phyloP scores from a whole-genome alignment of 768 basidiomycete species.

The Auricularia sp. region DNA sequence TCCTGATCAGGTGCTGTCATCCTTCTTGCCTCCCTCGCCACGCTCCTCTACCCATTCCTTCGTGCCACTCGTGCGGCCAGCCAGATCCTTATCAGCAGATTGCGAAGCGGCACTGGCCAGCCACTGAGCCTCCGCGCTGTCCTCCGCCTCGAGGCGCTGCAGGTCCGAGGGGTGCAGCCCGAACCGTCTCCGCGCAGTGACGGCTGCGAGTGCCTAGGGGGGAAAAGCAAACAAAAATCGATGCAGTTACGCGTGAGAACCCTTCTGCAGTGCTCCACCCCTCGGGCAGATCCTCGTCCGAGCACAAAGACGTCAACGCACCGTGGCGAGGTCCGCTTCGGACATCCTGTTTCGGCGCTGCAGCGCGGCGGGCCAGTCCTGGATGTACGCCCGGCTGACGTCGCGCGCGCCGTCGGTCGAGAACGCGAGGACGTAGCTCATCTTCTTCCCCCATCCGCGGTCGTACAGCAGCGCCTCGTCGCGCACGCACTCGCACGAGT shows the following conservation, averaged over 20 bases:
- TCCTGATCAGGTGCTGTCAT: no score
- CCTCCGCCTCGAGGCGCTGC: conserved; percentile 15
- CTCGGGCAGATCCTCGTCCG: no score
- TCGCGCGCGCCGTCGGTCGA: conserved; percentile 17
- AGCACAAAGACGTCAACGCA: conserved; percentile 7
- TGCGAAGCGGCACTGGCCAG: conserved; percentile 11
- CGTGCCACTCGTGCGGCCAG: conserved; percentile 23
- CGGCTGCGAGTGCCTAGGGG: conserved; percentile 15
- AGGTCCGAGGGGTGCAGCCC: conserved; percentile 9
- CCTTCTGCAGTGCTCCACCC: neutral
- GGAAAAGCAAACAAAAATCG: neutral
- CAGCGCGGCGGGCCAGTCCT: conserved; percentile 6
- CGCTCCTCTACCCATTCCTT: conserved; percentile 25
- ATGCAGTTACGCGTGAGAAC: neutral
- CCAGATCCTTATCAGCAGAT: conserved; percentile 12
- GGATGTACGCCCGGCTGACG: conserved; percentile 15
- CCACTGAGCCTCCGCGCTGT: conserved; percentile 16
- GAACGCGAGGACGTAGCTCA: conserved; percentile 24
- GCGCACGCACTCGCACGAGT: conserved; percentile 28
- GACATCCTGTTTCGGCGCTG: conserved; percentile 9
- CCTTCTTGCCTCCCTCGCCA: conserved; percentile 19
- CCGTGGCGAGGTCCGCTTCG: conserved; percentile 16
- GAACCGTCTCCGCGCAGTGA: conserved; percentile 16
- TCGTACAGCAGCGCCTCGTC: conserved; percentile 30
- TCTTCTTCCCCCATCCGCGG: conserved; percentile 32